Conservation (phyloP, 768 basidiomycete species). For the Rhizopogon roseolus region DNA sequence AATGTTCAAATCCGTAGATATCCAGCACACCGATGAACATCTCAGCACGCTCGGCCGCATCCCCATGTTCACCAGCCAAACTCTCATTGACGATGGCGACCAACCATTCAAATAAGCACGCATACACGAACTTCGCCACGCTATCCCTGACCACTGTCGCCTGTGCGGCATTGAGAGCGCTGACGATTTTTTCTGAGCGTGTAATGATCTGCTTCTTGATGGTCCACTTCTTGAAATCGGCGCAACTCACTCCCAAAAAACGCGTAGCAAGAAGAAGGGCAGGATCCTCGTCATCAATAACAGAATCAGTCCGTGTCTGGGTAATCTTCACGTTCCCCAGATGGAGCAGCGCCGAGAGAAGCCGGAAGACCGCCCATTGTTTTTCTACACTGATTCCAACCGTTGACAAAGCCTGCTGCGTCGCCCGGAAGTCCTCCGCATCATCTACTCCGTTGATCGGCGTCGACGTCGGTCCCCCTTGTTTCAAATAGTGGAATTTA, state of each 20-base stretch:
- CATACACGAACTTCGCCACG: constrained; percentile 98
- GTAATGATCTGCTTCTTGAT: constrained; percentile 97
- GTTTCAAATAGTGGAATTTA: constrained; percentile 89
- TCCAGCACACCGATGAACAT: constrained; percentile 99
- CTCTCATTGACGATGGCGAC: constrained; percentile 97
- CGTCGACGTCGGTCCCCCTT: constrained; percentile 85
- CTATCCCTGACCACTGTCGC: constrained; percentile 93
- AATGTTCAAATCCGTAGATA: constrained; percentile 97
- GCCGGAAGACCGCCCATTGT: constrained; percentile 96
- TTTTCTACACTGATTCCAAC: constrained; percentile 97
- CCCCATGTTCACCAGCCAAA: constrained; percentile 90
- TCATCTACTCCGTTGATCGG: constrained; percentile 94
- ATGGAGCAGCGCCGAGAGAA: constrained; percentile 90
- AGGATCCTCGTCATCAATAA: constrained; percentile 78
- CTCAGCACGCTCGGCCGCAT: constrained; percentile 84
- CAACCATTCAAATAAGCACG: constrained; percentile 98
- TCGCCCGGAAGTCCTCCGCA: constrained; percentile 88
- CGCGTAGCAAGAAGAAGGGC: constrained; percentile 78
- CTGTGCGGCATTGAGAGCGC: constrained; percentile 77
- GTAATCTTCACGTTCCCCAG: constrained; percentile 96
- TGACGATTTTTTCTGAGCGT: constrained; percentile 92
- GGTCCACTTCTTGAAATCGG: constrained; percentile 99
- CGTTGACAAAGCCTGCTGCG: constrained; percentile 92
- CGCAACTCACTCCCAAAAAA: constrained; percentile 83
- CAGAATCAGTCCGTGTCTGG: constrained; percentile 74